Conservation (phyloP, 1,139 yeast genomes). For the Hansenula lynferdii region DNA sequence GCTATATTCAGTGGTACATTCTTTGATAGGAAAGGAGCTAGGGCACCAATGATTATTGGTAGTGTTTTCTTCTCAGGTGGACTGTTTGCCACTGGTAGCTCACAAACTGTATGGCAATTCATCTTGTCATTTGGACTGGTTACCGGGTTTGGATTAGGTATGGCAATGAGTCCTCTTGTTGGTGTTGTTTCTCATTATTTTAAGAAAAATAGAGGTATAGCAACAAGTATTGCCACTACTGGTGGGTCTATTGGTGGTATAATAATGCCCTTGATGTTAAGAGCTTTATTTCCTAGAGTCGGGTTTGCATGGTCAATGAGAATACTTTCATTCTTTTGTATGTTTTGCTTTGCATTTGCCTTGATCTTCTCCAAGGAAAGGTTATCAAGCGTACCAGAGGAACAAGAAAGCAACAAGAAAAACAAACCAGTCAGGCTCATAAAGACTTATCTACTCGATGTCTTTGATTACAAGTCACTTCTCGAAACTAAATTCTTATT, state of each 20-base stretch:
- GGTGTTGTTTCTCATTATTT: constrained; percentile 66
- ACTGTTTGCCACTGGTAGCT: constrained; percentile 50
- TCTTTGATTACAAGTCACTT: constrained; percentile 24
- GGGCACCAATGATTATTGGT: constrained; percentile 30
- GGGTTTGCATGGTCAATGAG: constrained; percentile 62
- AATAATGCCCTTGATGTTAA: constrained; percentile 54
- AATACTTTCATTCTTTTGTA: constrained; percentile 41
- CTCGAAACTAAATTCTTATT: constrained; percentile 20
- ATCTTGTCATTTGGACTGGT: constrained; percentile 50
- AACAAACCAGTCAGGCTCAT: constrained; percentile 5
- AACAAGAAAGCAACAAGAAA: neutral
- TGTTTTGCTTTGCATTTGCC: constrained; percentile 27
- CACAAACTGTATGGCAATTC: constrained; percentile 52
- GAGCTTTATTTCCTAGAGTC: constrained; percentile 41
- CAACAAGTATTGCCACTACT: constrained; percentile 55
- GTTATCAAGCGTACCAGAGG: constrained; percentile 9
- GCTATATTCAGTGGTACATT: constrained; percentile 57
- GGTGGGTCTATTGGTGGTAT: constrained; percentile 74
- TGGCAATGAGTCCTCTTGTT: constrained; percentile 43
- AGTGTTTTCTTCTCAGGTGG: constrained; percentile 41
- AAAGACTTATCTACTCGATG: constrained; percentile 9
- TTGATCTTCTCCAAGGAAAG: constrained; percentile 16
- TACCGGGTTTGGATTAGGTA: constrained; percentile 55
- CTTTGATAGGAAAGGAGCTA: constrained; percentile 59
- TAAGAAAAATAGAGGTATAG: constrained; percentile 52